Evolutionary conservation across 768 basidiomycete genomes (phyloP).

Genomic region (Goffeauzyma gilvescens): DNA sequence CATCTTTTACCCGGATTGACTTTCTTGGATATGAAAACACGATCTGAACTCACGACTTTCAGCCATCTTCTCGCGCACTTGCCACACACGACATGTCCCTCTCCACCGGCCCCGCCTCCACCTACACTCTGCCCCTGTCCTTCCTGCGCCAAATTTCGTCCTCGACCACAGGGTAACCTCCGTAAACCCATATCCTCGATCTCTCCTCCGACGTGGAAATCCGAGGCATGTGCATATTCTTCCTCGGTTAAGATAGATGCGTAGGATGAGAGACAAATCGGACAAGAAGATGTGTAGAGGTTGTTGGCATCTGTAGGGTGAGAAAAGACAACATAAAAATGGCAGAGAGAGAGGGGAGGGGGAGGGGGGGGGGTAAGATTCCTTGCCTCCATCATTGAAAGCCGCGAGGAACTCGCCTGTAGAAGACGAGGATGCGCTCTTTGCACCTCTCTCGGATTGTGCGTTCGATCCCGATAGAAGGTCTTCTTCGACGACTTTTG

Average conservation of each 20-base stretch:
- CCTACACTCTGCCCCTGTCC: background rate
- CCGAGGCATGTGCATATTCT: conserved; percentile 8
- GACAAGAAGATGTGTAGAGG: conserved; percentile 3
- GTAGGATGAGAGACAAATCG: conserved; percentile 8
- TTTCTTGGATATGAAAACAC: no score
- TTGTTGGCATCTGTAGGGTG: background rate
- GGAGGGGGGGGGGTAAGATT: background rate
- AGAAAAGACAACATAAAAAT: background rate
- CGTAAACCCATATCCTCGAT: conserved; percentile 8
- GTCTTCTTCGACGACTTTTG: conserved; percentile 1
- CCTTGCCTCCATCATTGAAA: background rate
- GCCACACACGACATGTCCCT: conserved; percentile 9
- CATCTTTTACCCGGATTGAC: no score
- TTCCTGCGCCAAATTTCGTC: background rate
- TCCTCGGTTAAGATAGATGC: conserved; percentile 9
- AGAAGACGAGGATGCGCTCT: no score
- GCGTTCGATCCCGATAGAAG: background rate
- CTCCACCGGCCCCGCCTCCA: background rate
- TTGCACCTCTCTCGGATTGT: no score
- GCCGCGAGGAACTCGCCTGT: no score
- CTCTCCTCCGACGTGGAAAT: conserved; percentile 8
- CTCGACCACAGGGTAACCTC: conserved; percentile 1
- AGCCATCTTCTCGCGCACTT: conserved; percentile 10
- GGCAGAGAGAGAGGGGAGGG: background rate
- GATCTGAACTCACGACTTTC: conserved; percentile 6